A percentile compares a stretch with the other conserved stretches of the same genome.
These are phyloP conservation scores for Graphiopsis chlorocephala DNA, from an alignment of 2,329 filamentous ascomycete species.

Conservation along the genomic window DNA sequence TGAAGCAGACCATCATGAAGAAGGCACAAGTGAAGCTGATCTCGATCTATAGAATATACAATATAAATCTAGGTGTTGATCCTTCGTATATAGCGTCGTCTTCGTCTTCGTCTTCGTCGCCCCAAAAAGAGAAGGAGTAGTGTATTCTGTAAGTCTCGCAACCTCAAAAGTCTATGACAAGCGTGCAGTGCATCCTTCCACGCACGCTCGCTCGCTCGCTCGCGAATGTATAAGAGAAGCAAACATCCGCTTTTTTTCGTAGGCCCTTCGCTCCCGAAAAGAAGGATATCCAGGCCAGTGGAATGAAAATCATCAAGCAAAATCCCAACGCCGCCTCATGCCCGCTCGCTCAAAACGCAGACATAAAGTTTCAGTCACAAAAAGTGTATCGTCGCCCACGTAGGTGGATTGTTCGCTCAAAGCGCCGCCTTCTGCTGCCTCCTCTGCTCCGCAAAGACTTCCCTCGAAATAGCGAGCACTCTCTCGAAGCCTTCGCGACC, in stretches of 20 bases:
- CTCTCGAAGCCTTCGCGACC: constrained; percentile 93
- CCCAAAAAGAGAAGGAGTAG: neutral
- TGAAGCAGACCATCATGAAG: neutral
- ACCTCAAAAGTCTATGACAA: neutral
- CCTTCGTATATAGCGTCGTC: neutral
- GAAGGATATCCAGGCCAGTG: neutral
- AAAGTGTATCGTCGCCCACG: neutral
- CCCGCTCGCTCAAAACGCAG: constrained; percentile 14
- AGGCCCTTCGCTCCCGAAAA: neutral
- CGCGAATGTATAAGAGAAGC: neutral
- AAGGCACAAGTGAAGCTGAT: neutral
- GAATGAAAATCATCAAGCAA: neutral
- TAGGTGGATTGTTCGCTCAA: neutral
- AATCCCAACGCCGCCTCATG: constrained; percentile 6
- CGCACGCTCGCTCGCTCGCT: constrained; percentile 6
- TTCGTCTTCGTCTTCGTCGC: neutral
- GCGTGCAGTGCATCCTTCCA: neutral
- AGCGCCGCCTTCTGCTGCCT: constrained; percentile 48
- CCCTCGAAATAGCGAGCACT: constrained; percentile 87
- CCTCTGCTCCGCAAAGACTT: constrained; percentile 87
- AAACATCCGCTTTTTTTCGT: neutral
- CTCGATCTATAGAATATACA: neutral
- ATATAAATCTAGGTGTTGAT: neutral
- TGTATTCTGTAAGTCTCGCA: constrained; percentile 1
- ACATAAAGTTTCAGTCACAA: constrained; percentile 1